Conservation (phyloP, 352 stramenopile genomes). For the Phytophthora lateralis region DNA sequence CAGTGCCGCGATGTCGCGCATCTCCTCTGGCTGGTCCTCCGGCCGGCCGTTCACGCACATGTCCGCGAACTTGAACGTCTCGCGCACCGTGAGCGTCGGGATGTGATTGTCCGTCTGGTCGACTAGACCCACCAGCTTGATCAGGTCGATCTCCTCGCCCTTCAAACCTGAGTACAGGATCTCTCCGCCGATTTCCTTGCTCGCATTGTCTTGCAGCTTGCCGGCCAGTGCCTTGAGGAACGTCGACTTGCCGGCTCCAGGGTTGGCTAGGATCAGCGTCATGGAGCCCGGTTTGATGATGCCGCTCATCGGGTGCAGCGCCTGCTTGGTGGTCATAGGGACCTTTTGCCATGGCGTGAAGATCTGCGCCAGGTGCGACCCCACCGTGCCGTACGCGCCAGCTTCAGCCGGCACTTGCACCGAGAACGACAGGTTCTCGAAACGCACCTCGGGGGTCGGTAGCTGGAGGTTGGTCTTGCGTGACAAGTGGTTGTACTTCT, state of each 20-base stretch:
- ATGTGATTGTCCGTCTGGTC: slow-evolving; percentile 39
- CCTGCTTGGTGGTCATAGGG: slow-evolving; percentile 41
- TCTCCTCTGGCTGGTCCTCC: slow-evolving; percentile 67
- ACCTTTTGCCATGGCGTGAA: slow-evolving; percentile 58
- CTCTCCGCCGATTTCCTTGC: slow-evolving; percentile 39
- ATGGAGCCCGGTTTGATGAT: slow-evolving; percentile 64
- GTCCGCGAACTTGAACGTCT: slow-evolving; percentile 92
- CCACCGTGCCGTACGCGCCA: slow-evolving; percentile 53
- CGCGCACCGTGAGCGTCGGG: slow-evolving; percentile 16
- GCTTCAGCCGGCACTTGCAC: slow-evolving; percentile 46
- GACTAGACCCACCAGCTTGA: slow-evolving; percentile 70
- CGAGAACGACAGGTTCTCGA: slow-evolving; percentile 67
- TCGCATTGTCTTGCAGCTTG: slow-evolving; percentile 53
- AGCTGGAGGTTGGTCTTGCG: slow-evolving; percentile 52
- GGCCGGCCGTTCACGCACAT: slow-evolving; percentile 82
- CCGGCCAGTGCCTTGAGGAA: slow-evolving; percentile 71
- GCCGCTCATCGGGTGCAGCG: slow-evolving; percentile 69
- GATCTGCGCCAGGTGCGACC: slow-evolving; percentile 49
- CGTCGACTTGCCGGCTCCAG: slow-evolving; percentile 60
- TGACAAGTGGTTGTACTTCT: slow-evolving; percentile 73
- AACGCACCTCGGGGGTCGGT: slow-evolving; percentile 50
- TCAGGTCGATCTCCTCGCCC: slow-evolving; percentile 53
- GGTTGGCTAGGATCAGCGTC: slow-evolving; percentile 52
- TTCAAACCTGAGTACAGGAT: slow-evolving; percentile 55
- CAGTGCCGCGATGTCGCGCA: slow-evolving; percentile 73